phyloP scores from a whole-genome alignment of 139 green algal species.

The Zygnema circumcarinatum region DNA sequence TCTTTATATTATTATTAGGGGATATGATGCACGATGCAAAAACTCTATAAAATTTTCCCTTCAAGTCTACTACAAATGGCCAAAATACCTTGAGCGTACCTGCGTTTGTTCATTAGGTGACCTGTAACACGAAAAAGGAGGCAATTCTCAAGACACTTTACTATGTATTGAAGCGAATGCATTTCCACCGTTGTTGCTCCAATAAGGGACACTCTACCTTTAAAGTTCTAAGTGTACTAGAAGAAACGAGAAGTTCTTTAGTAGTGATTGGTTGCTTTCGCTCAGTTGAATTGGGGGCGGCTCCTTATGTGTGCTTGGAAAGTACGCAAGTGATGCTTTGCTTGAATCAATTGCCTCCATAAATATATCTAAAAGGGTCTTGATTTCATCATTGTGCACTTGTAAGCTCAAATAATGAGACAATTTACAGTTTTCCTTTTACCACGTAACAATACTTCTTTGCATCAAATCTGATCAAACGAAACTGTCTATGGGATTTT shows the following conservation, averaged over 20 bases:
- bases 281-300: neutral
- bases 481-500: neutral
- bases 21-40: too few relatives aligned
- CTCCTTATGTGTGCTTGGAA: neutral
- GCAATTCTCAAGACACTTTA: slow-evolving; percentile 77
- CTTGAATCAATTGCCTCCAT: neutral
- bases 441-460: too few relatives aligned
- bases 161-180: slow-evolving; percentile 77
- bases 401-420: too few relatives aligned
- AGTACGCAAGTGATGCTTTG: neutral
- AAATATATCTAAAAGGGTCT: slow-evolving; percentile 40
- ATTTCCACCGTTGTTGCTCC: slow-evolving; percentile 77
- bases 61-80: too few relatives aligned
- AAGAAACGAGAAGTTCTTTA: slow-evolving; percentile 34
- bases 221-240: too few relatives aligned
- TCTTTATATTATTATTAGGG: too few relatives aligned
- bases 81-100: slow-evolving; percentile 69
- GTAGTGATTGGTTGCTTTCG: slow-evolving; percentile 29
- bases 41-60: too few relatives aligned
- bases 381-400: slow-evolving; percentile 61
- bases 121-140: slow-evolving; percentile 79
- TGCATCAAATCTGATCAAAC: too few relatives aligned
- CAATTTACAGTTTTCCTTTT: too few relatives aligned
- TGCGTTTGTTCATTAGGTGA: slow-evolving; percentile 96
- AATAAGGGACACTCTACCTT: slow-evolving; percentile 59